Conservation (phyloP, 495 filamentous ascomycete species). For the Poronia punctata region DNA sequence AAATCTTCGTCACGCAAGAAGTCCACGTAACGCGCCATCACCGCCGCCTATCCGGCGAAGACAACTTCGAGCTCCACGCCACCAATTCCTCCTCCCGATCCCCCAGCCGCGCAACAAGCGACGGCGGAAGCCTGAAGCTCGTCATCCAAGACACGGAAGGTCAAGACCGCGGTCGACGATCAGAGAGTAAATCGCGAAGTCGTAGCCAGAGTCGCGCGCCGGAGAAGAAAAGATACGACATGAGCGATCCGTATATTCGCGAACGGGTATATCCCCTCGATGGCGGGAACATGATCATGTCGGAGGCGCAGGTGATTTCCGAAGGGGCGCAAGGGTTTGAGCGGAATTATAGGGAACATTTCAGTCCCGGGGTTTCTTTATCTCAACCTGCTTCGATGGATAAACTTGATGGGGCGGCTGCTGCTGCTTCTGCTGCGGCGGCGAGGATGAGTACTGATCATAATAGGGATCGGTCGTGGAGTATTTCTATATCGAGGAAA, state of each 20-base stretch:
- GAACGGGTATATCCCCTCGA: constrained; percentile 6
- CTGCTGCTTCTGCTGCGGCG: too few species aligned
- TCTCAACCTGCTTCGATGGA: too few species aligned
- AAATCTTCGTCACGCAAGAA: constrained; percentile 26
- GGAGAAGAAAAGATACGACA: constrained; percentile 1
- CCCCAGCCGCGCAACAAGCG: constrained; percentile 2
- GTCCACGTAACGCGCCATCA: constrained; percentile 25
- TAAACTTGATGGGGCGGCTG: too few species aligned
- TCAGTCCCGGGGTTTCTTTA: not conserved
- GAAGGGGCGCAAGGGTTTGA: constrained; percentile 10
- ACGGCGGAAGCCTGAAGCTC: constrained; percentile 6
- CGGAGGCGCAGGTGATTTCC: constrained; percentile 9
- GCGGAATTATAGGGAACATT: constrained; percentile 4
- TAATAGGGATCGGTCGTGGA: not conserved
- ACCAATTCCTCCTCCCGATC: not conserved
- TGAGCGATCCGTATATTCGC: constrained; percentile 4
- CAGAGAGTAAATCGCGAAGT: too few species aligned
- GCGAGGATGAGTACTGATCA: constrained; percentile 1
- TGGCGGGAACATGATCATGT: not conserved
- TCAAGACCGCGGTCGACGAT: not conserved
- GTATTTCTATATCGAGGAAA: constrained; percentile 1
- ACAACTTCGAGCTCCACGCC: constrained; percentile 12
- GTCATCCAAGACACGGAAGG: constrained; percentile 6
- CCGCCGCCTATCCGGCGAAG: constrained; percentile 17
- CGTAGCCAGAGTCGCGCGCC: not conserved